A percentile compares a stretch with the other conserved stretches of the same genome.
Conservation (phyloP, 768 basidiomycete genomes). For the Tulasnella sp. region DNA sequence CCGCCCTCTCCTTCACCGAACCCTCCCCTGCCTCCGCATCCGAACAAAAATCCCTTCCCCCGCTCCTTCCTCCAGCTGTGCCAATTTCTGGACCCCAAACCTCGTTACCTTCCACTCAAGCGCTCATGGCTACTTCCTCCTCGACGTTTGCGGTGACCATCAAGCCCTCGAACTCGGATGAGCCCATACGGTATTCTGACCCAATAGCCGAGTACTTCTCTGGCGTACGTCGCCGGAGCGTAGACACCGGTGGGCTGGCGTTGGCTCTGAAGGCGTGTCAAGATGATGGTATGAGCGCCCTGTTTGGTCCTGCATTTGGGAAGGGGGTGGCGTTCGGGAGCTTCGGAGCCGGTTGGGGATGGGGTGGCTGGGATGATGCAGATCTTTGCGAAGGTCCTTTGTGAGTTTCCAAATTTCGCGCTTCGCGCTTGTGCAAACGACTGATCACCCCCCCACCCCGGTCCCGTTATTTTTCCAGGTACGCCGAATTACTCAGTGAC, state of each 20-base stretch:
- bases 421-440: constrained; percentile 19
- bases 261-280: constrained; percentile 42
- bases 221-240: constrained; percentile 42
- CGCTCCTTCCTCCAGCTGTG: not conserved
- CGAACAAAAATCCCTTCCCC: not conserved
- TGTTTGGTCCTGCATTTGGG: constrained; percentile 17
- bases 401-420: constrained; percentile 26
- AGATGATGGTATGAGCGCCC: constrained; percentile 21
- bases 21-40: not conserved
- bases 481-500: constrained; percentile 71
- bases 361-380: constrained; percentile 48
- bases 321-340: not conserved
- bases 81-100: not conserved
- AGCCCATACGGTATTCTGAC: not conserved
- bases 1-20: not conserved
- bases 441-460: constrained; percentile 3
- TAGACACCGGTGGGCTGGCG: constrained; percentile 80
- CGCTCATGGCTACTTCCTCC: not conserved
- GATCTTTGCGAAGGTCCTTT: constrained; percentile 26
- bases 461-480: constrained; percentile 31
- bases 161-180: no score
- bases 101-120: not conserved
- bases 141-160: not conserved
- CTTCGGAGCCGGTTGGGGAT: constrained; percentile 52
- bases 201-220: not conserved